Evolutionary conservation across 1,284 basidiomycete genomes (phyloP), one percentile per base, ranked within the genome.

Genomic region (Ustanciosporium gigantosporum): DNA sequence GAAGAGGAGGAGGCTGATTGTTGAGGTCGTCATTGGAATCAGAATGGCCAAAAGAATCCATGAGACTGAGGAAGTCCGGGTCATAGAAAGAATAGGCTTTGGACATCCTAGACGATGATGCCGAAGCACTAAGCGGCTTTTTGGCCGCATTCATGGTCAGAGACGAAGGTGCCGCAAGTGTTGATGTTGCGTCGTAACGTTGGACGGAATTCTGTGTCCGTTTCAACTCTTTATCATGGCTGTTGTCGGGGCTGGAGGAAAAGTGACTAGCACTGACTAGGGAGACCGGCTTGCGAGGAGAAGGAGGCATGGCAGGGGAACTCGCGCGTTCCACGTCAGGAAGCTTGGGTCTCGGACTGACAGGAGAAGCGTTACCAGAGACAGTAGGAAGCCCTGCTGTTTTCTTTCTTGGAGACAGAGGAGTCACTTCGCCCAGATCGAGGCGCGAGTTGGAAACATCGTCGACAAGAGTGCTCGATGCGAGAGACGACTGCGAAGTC

Each of bases 61-160:
- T 70, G 32, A 81, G 72, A 31, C 76, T 74, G 1, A 87, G 84
- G 62, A 92, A 90, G 76, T 91, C 90, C 2, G 84, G 82, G 31
- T 85, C 83, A 62, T 85, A 87, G 82, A 92, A 84, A 8, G 89
- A 91, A 72, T 90, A 87, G 20, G 88, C 84, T 34, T 64, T 61
- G 24, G 64, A 60, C 5, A 58, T 37, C 5, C 64, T 47, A 4
- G 52, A 53, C 2, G 52, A 61, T 19, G 57, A 46, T 9, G 45
- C 46, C 0, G 60, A 53, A 3, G 60, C 60, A 11, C 27, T 29
- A n/a, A n/a, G n/a, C n/a, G n/a, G n/a, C n/a, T n/a, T n/a, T n/a
- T n/a, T n/a, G n/a, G n/a, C n/a, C n/a, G n/a, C n/a, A n/a, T n/a
- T n/a, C n/a, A n/a, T n/a, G n/a, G n/a, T n/a, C n/a, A n/a, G n/a